phyloP scores from a whole-genome alignment of 2,329 filamentous ascomycete genomes.

The Phialophora chinensis region DNA sequence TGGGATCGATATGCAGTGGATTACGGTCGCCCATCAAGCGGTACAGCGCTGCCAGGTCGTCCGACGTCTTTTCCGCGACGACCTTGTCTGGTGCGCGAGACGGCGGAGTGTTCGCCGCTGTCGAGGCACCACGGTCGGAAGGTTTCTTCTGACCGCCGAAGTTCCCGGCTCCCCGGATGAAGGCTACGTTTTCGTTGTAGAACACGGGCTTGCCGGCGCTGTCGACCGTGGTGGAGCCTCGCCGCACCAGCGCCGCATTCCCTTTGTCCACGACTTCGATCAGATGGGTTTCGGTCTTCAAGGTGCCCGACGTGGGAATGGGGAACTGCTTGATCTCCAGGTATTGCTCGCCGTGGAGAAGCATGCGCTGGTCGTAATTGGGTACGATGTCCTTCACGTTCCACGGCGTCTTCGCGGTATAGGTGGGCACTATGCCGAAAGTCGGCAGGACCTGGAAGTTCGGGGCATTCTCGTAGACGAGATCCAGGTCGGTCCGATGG shows the following conservation, averaged over 20 bases:
- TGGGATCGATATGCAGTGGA: conserved; percentile 92
- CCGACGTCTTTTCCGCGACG: conserved; percentile 81
- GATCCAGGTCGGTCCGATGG: conserved; percentile 83
- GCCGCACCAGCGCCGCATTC: conserved; percentile 80
- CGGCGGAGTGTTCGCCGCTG: conserved; percentile 78
- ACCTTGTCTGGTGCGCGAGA: conserved; percentile 79
- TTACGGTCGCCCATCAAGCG: conserved; percentile 93
- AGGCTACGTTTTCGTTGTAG: conserved; percentile 94
- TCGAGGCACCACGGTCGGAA: conserved; percentile 78
- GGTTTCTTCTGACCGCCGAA: conserved; percentile 85
- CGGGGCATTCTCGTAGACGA: conserved; percentile 88
- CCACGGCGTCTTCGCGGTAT: conserved; percentile 81
- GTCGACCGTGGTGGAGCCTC: conserved; percentile 82
- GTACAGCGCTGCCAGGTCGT: conserved; percentile 93
- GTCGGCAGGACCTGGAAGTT: conserved; percentile 83
- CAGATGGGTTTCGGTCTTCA: conserved; percentile 53
- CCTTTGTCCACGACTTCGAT: conserved; percentile 98
- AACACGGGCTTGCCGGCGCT: conserved; percentile 87
- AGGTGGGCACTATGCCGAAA: conserved; percentile 91
- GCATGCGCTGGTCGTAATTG: conserved; percentile 98
- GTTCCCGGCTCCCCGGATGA: conserved; percentile 87
- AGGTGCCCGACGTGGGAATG: conserved; percentile 65
- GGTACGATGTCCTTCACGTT: conserved; percentile 81
- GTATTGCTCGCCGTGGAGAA: conserved; percentile 97
- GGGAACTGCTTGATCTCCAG: conserved; percentile 92